Evolutionary conservation across 2,329 filamentous ascomycete species (phyloP).

Genomic region (Chaetomiaceae sp.): DNA sequence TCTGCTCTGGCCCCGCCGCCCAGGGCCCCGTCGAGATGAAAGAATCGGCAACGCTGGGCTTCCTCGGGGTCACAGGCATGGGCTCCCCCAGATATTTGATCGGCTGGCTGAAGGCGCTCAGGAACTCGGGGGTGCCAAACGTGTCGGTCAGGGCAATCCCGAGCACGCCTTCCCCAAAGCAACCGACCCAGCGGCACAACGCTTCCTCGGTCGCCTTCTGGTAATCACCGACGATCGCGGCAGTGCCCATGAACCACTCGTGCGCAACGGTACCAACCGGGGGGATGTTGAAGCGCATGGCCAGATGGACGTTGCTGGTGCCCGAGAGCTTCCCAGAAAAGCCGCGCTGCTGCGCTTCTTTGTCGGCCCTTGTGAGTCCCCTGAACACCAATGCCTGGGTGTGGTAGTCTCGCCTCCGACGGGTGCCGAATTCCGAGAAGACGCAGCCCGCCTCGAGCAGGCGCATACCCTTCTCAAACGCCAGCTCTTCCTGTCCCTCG

Average conservation of each 20-base stretch:
- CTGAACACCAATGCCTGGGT: slow-evolving; percentile 89
- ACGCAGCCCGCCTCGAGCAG: slow-evolving; percentile 79
- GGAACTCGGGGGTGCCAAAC: slow-evolving; percentile 86
- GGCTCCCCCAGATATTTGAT: slow-evolving; percentile 43
- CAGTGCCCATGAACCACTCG: slow-evolving; percentile 99
- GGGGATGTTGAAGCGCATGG: slow-evolving; percentile 81
- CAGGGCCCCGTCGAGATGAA: slow-evolving; percentile 35
- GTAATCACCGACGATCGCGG: slow-evolving; percentile 85
- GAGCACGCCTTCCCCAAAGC: slow-evolving; percentile 79
- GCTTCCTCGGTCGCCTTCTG: slow-evolving; percentile 77
- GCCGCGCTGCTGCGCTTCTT: slow-evolving; percentile 61
- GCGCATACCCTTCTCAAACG: slow-evolving; percentile 72
- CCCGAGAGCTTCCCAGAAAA: slow-evolving; percentile 72
- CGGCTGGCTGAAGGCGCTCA: slow-evolving; percentile 74
- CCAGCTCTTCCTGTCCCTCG: slow-evolving; percentile 78
- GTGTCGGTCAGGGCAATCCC: slow-evolving; percentile 93
- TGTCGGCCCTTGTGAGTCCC: slow-evolving; percentile 74
- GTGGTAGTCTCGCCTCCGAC: slow-evolving; percentile 86
- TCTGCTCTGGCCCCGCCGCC: slow-evolving; percentile 37
- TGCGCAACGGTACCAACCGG: slow-evolving; percentile 89
- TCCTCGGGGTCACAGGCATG: slow-evolving; percentile 30
- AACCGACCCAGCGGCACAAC: slow-evolving; percentile 82
- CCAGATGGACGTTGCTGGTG: slow-evolving; percentile 95
- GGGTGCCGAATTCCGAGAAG: slow-evolving; percentile 90
- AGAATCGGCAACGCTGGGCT: slow-evolving; percentile 29